These are phyloP conservation scores for Hymenoscyphus fraxineus DNA, from an alignment of 2,329 filamentous ascomycete species.

Conservation along the genomic window DNA sequence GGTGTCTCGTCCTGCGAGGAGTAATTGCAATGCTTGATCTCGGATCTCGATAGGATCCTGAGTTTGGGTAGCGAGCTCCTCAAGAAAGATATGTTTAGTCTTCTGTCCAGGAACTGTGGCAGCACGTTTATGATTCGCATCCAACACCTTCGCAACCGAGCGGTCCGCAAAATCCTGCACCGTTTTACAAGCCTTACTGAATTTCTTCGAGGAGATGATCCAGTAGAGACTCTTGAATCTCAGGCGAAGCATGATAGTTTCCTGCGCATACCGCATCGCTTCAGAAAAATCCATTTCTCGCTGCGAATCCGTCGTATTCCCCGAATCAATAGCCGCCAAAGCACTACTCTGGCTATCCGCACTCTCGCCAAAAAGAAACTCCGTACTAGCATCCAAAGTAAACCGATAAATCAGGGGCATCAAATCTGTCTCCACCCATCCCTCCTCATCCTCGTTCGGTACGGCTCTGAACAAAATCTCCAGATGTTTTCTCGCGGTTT, in stretches of 20 bases:
- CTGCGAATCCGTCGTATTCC: constrained; percentile 17
- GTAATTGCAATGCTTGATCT: constrained; percentile 36
- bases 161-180: constrained; percentile 25
- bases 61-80: constrained; percentile 48
- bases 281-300: constrained; percentile 36
- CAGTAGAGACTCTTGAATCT: constrained; percentile 30
- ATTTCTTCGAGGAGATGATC: constrained; percentile 30
- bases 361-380: constrained; percentile 54
- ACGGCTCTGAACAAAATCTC: constrained; percentile 30
- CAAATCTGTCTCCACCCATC: constrained; percentile 46
- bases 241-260: constrained; percentile 33
- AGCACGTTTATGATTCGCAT: constrained; percentile 31
- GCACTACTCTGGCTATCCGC: constrained; percentile 45
- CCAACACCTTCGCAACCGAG: constrained; percentile 31
- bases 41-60: constrained; percentile 37
- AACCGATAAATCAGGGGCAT: constrained; percentile 55
- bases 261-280: constrained; percentile 38
- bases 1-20: constrained; percentile 32
- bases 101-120: constrained; percentile 20
- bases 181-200: constrained; percentile 30
- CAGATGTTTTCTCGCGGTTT: constrained; percentile 50
- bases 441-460: constrained; percentile 18
- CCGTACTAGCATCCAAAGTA: constrained; percentile 54
- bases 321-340: constrained; percentile 26
- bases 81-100: constrained; percentile 39